Percentiles rank a stretch among this genome's conserved stretches.
phyloP scores from a whole-genome alignment of 106 monocot genomes.

The Dactylorhiza incarnata region DNA sequence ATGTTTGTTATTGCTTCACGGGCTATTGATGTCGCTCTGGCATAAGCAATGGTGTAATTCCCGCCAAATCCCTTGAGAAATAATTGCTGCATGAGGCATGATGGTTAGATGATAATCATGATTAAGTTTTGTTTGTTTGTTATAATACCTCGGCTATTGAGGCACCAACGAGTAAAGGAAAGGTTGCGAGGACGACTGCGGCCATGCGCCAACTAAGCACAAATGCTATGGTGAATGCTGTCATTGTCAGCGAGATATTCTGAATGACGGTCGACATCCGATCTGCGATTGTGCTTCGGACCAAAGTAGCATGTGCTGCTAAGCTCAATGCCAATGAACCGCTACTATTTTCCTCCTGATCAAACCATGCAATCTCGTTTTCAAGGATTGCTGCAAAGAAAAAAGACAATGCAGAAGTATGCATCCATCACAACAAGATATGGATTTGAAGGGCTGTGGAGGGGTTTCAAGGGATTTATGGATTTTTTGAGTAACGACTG shows the following conservation, averaged over 20 bases:
- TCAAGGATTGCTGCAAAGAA: constrained; percentile 24
- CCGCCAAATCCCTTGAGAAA: constrained; percentile 40
- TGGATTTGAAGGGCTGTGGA: too few species aligned
- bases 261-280: constrained; percentile 31
- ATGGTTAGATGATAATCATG: not conserved
- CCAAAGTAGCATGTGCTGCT: constrained; percentile 32
- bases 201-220: constrained; percentile 35
- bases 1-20: constrained; percentile 36
- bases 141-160: constrained; percentile 33
- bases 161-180: constrained; percentile 27
- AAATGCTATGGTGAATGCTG: constrained; percentile 31
- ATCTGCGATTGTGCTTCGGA: constrained; percentile 26
- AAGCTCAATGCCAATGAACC: constrained; percentile 23
- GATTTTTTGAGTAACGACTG: too few species aligned
- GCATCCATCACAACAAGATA: too few species aligned
- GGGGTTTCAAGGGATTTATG: too few species aligned
- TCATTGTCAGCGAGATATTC: constrained; percentile 24
- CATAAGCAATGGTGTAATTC: constrained; percentile 23
- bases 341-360: constrained; percentile 26
- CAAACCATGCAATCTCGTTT: constrained; percentile 38
- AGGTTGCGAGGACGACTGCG: constrained; percentile 26
- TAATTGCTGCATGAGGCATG: constrained; percentile 26
- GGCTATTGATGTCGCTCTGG: constrained; percentile 21
- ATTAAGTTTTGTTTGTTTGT: not conserved
- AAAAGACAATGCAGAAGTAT: not conserved